A percentile compares a stretch with the other conserved stretches of the same genome.
Evolutionary conservation across 108 stramenopile species (phyloP).

Genomic region (Nannochloropsis salina): DNA sequence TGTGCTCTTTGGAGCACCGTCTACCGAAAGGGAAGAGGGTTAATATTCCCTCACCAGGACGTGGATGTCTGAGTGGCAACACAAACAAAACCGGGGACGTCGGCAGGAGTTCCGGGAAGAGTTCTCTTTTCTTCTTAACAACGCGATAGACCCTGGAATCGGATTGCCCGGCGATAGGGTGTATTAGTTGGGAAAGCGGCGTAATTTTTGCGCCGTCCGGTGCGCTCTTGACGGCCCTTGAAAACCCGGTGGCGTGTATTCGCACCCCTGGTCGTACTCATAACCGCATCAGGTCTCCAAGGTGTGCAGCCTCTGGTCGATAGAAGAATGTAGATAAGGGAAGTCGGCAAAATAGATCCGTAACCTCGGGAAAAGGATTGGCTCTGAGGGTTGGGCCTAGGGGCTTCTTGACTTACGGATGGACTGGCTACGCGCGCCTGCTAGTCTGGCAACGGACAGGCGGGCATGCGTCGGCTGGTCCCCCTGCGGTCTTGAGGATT

Average conservation of each 20-base stretch:
- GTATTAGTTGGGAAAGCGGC: conserved; percentile 67
- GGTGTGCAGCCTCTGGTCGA: conserved; percentile 89
- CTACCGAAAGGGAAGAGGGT: conserved; percentile 87
- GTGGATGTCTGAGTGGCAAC: conserved; percentile 78
- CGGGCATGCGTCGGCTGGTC: conserved; percentile 33
- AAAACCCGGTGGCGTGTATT: conserved; percentile 80
- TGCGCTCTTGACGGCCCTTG: conserved; percentile 79
- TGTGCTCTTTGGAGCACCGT: conserved; percentile 56
- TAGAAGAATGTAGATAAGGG: conserved; percentile 91
- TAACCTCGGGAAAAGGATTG: conserved; percentile 57
- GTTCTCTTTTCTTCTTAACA: conserved; percentile 92
- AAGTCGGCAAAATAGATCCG: conserved; percentile 57
- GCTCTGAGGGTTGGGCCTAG: conserved; percentile 47
- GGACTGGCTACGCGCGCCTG: neutral
- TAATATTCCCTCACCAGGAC: conserved; percentile 86
- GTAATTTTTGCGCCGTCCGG: conserved; percentile 70
- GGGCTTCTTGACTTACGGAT: conserved; percentile 21
- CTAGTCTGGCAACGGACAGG: neutral
- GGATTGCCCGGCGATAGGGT: conserved; percentile 80
- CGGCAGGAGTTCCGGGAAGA: conserved; percentile 77
- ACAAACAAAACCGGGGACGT: conserved; percentile 77
- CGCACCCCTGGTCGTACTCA: conserved; percentile 78
- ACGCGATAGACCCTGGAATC: conserved; percentile 74
- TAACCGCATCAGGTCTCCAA: conserved; percentile 98
- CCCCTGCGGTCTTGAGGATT: conserved; percentile 34